phyloP scores from a whole-genome alignment of 345 rosid genomes.

The Viola odorata region DNA sequence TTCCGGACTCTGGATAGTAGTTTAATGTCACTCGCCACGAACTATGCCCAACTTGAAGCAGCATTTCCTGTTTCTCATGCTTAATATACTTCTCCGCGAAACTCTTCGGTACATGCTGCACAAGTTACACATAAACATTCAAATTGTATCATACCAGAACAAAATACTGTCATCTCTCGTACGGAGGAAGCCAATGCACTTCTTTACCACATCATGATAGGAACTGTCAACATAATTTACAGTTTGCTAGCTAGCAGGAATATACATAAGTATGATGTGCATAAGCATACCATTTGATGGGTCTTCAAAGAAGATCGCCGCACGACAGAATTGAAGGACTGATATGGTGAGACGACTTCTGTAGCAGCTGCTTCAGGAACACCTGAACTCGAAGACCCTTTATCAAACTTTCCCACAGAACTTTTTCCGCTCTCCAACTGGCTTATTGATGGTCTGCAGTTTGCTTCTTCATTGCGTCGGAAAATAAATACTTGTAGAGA shows the following conservation, averaged over 20 bases:
- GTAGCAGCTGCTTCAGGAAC: conserved; percentile 1
- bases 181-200: neutral
- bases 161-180: neutral
- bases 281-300: no score
- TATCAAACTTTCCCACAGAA: no score
- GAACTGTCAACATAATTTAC: neutral
- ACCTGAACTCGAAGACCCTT: neutral
- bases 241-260: no score
- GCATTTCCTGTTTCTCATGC: neutral
- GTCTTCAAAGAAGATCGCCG: neutral
- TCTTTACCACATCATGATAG: neutral
- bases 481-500: conserved; percentile 7
- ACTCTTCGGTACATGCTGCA: neutral
- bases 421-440: no score
- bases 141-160: no score
- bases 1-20: no score
- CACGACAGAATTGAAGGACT: neutral
- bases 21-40: conserved; percentile 2
- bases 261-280: no score
- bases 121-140: no score
- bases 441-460: no score
- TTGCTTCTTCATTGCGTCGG: neutral
- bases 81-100: neutral
- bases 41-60: conserved; percentile 5
- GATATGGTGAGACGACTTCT: neutral